phyloP scores from a whole-genome alignment of 176 grass and related monocot species.

The Urochloa ruziziensis region DNA sequence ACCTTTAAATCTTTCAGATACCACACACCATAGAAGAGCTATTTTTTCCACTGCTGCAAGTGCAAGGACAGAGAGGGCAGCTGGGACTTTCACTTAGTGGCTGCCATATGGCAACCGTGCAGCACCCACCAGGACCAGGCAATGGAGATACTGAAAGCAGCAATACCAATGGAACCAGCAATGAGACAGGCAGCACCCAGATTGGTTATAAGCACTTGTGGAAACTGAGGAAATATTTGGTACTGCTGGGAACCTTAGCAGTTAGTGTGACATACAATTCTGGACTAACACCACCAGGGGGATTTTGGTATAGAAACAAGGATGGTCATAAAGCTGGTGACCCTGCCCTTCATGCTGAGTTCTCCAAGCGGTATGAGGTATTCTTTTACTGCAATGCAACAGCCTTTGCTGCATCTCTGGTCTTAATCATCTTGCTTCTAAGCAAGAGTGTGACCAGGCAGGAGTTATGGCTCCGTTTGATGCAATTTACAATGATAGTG shows the following conservation, averaged over 20 bases:
- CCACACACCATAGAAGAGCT: neutral
- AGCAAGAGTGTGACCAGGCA: constrained; percentile 31
- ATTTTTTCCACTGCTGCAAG: neutral
- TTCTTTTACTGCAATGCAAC: constrained; percentile 49
- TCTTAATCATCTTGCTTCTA: constrained; percentile 57
- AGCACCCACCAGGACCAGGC: neutral
- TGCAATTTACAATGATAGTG: constrained; percentile 39
- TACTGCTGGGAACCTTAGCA: constrained; percentile 36
- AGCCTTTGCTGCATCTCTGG: constrained; percentile 42
- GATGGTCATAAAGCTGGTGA: constrained; percentile 18
- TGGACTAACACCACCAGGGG: constrained; percentile 30
- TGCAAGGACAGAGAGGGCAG: neutral
- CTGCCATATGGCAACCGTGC: neutral
- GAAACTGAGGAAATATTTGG: constrained; percentile 35
- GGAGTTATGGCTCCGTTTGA: constrained; percentile 20
- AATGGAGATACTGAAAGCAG: neutral
- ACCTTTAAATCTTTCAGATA: neutral
- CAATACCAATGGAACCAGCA: neutral
- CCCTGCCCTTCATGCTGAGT: constrained; percentile 19
- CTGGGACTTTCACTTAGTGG: no score
- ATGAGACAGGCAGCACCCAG: neutral
- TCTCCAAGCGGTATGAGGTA: neutral
- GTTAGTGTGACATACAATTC: constrained; percentile 39
- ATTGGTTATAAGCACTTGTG: constrained; percentile 17
- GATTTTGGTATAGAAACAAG: neutral